Base-by-base conservation (phyloP, 805 yeast genomes). In the Helenozyma baotianmanensis region DNA sequence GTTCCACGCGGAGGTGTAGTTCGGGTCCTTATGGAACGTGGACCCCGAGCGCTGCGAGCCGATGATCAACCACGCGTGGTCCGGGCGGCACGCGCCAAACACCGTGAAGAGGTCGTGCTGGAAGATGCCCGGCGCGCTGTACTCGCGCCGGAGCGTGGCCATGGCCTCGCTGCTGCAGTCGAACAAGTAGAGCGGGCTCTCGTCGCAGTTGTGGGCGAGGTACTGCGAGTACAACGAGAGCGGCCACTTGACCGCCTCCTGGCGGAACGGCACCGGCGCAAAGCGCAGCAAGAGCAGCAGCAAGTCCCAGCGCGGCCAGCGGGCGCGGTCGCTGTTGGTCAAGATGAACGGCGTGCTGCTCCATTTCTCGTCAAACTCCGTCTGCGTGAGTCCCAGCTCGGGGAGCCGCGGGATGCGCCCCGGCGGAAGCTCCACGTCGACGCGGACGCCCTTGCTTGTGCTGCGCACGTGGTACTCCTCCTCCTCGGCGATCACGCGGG, bases 1-100 rank as follows among this genome's bases (percentile, higher is more conserved):
- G 54, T 88, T 88, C 96, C 96, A 88, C 0, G 96, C 96, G 32
- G 82, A 76, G 0, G 96, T 89, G 27, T 76, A 74, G 53, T 88
- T 88, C 6, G 97, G 97, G 51, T 88, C 97, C 48, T 89, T 88
- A 56, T 88, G 97, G 56, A 87, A 88, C 0, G 94, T 82, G 1
- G 95, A 84, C 0, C 96, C 97, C 6, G 87, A 78, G 30, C 94
- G 59, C 14, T 62, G 66, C 2, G 95, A 88, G 0, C 97, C 97
- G 6, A 83, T 71, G 29, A 89, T 89, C 14, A 88, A 62, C 97
- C 97, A 88, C n/a, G 90, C 74, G 54, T 83, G 82, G 56, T 88
- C 96, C 1, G 97, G 97, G 30, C 96, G 65, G 46, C 83, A 79
- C 11, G 60, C 56, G 11, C 60, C 64, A 36, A 82, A 72, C n/a